phyloP scores from a whole-genome alignment of 2,329 filamentous ascomycete genomes.

The Calonectria pseudoreteaudii region DNA sequence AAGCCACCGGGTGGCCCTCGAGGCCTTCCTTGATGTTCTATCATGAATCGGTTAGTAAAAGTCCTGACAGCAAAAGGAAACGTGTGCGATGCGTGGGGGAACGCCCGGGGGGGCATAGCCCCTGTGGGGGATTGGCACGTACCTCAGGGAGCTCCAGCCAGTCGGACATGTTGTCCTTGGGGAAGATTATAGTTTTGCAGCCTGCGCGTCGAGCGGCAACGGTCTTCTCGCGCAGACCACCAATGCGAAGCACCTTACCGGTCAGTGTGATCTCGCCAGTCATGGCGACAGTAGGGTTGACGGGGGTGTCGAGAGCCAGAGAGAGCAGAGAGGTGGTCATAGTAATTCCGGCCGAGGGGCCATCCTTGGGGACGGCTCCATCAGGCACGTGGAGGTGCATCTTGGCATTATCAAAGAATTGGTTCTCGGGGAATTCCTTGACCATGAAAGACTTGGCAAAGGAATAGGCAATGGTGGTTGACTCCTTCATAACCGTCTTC shows the following conservation, averaged over 20 bases:
- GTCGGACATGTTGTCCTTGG: conserved; percentile 93
- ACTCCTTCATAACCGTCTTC: conserved; percentile 98
- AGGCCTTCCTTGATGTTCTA: conserved; percentile 99
- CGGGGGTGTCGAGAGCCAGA: conserved; percentile 80
- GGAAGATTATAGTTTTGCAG: conserved; percentile 94
- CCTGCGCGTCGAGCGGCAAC: conserved; percentile 93
- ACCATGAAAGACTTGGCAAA: conserved; percentile 93
- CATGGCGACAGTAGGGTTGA: conserved; percentile 94
- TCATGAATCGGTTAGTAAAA: conserved; percentile 25
- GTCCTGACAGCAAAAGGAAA: not conserved
- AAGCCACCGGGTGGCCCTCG: conserved; percentile 88
- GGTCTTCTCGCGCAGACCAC: conserved; percentile 95
- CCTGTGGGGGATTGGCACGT: conserved; percentile 55
- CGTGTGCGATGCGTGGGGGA: not conserved
- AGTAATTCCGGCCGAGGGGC: conserved; percentile 92
- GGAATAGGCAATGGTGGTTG: conserved; percentile 92
- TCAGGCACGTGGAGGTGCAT: conserved; percentile 97
- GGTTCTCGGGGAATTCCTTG: conserved; percentile 86
- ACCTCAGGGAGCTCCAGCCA: conserved; percentile 98
- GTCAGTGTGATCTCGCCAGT: conserved; percentile 97
- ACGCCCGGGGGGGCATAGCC: not conserved
- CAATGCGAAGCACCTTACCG: conserved; percentile 95
- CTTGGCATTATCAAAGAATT: conserved; percentile 95
- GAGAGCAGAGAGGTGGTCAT: conserved; percentile 96
- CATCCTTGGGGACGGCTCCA: conserved; percentile 95